phyloP scores from a whole-genome alignment of 73 alveolate species.

The Paramecium caudatum region DNA sequence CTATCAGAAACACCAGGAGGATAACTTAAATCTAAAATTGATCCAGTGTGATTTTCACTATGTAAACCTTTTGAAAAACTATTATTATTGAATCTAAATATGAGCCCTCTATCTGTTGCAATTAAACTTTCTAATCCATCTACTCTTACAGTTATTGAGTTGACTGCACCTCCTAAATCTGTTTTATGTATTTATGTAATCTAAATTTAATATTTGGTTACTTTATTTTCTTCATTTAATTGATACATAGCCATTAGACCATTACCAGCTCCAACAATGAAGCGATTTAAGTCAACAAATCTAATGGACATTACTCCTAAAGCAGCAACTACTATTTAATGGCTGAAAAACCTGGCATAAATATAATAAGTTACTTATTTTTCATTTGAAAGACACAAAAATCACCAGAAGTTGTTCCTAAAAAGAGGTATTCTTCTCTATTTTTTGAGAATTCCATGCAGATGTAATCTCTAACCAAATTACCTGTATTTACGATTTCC shows the following conservation, averaged over 20 bases:
- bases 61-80: conserved; percentile 91
- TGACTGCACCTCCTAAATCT: conserved; percentile 87
- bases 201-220: background rate
- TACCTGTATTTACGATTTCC: conserved; percentile 91
- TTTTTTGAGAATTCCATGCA: conserved; percentile 93
- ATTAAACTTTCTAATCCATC: conserved; percentile 91
- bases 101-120: conserved; percentile 94
- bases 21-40: conserved; percentile 86
- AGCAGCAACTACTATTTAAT: conserved; percentile 88
- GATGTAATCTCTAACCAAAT: conserved; percentile 92
- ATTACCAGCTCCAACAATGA: conserved; percentile 97
- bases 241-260: conserved; percentile 88
- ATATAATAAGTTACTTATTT: conserved; percentile 78
- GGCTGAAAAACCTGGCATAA: conserved; percentile 80
- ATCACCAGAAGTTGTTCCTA: conserved; percentile 98
- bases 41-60: conserved; percentile 95
- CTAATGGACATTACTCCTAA: conserved; percentile 92
- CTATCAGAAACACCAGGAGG: conserved; percentile 94
- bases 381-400: conserved; percentile 91
- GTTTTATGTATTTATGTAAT: conserved; percentile 82
- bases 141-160: conserved; percentile 85
- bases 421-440: conserved; percentile 91
- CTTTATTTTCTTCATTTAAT: conserved; percentile 71
- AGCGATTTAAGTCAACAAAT: conserved; percentile 85
- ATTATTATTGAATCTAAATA: conserved; percentile 88